phyloP scores from a whole-genome alignment of 2,329 filamentous ascomycete genomes.

The Beauveria caledonica region DNA sequence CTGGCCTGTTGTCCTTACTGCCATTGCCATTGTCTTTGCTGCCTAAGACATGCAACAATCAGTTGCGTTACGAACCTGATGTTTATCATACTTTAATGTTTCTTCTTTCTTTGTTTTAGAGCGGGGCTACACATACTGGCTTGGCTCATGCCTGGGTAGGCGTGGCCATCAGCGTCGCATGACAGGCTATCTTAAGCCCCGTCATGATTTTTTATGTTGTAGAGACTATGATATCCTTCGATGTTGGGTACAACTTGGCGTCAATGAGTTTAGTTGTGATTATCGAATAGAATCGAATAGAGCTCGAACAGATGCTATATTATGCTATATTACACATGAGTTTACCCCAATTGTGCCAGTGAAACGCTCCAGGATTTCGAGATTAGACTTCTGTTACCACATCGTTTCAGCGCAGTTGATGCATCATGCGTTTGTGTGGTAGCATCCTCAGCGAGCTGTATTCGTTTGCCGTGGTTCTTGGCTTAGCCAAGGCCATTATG shows the following conservation, averaged over 20 bases:
- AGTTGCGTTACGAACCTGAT: background rate
- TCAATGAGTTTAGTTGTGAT: background rate
- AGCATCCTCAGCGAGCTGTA: too few species aligned
- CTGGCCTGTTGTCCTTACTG: slow-evolving; percentile 41
- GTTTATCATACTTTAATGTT: background rate
- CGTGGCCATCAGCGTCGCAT: background rate
- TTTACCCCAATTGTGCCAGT: background rate
- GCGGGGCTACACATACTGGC: background rate
- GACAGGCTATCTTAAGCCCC: background rate
- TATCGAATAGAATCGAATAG: background rate
- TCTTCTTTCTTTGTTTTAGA: background rate
- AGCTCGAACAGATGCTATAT: background rate
- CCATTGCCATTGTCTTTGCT: slow-evolving; percentile 36
- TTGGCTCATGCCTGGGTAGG: background rate
- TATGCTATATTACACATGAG: too few species aligned
- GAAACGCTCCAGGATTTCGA: background rate
- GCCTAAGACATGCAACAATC: slow-evolving; percentile 21
- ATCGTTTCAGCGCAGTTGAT: slow-evolving; percentile 1
- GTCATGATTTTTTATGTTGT: background rate
- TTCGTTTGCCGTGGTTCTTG: too few species aligned
- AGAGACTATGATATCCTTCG: slow-evolving; percentile 7
- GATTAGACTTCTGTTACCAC: background rate
- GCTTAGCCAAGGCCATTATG: too few species aligned
- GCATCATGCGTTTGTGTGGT: background rate
- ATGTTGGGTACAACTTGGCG: background rate